phyloP scores from a whole-genome alignment of 306 rosid species.

The Gleditsia sinensis region DNA sequence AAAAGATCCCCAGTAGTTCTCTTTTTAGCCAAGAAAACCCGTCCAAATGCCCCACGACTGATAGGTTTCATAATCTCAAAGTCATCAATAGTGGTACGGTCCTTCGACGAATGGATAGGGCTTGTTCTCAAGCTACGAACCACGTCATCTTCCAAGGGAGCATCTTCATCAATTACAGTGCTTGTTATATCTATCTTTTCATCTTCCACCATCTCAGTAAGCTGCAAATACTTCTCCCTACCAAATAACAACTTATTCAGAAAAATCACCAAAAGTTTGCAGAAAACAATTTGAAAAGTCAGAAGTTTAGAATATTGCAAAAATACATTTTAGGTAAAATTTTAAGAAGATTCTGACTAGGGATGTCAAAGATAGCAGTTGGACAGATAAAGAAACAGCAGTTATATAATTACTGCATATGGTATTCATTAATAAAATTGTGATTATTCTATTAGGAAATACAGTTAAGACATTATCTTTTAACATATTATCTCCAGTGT shows the following conservation, averaged over 20 bases:
- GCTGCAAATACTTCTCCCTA: conserved; percentile 98
- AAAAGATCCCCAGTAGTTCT: conserved; percentile 98
- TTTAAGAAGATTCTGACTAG: neutral
- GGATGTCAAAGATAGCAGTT: conserved; percentile 1
- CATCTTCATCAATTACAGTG: conserved; percentile 85
- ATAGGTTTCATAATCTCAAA: conserved; percentile 96
- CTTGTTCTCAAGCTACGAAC: conserved; percentile 95
- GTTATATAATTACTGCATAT: conserved; percentile 16
- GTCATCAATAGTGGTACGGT: conserved; percentile 93
- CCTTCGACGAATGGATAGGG: conserved; percentile 86
- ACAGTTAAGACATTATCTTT: neutral
- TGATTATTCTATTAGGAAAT: neutral
- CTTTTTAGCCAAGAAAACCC: conserved; percentile 98
- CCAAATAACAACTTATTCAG: conserved; percentile 40
- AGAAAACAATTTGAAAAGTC: conserved; percentile 33
- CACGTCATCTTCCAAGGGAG: conserved; percentile 86
- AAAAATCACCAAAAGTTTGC: conserved; percentile 15
- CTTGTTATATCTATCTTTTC: conserved; percentile 80
- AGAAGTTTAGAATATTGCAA: neutral
- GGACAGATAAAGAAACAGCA: conserved; percentile 8
- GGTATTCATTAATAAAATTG: conserved; percentile 7
- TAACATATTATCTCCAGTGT: neutral
- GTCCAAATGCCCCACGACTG: conserved; percentile 99
- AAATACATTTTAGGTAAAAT: conserved; percentile 4
- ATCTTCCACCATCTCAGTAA: conserved; percentile 92